phyloP scores from a whole-genome alignment of 768 basidiomycete genomes.

The Cubamyces lactineus region DNA sequence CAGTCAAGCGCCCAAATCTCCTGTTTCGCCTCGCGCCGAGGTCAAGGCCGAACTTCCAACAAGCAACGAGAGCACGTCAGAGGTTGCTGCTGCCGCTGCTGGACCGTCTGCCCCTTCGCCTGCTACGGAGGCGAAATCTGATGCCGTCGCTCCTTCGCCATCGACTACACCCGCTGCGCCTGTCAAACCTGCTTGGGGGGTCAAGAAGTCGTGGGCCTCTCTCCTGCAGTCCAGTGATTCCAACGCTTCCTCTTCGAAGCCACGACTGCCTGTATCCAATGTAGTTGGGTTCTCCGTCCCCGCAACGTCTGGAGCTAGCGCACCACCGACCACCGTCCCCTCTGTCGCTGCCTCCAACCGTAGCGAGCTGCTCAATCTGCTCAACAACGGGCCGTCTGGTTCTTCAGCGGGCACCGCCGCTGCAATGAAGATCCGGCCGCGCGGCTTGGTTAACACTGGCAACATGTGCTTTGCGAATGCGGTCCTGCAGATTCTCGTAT shows the following conservation, averaged over 20 bases:
- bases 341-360: slow-evolving; percentile 39
- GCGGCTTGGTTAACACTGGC: slow-evolving; percentile 91
- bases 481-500: slow-evolving; percentile 87
- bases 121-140: not conserved
- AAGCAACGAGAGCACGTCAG: not conserved
- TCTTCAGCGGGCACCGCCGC: slow-evolving; percentile 14
- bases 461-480: slow-evolving; percentile 99
- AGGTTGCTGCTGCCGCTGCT: not conserved
- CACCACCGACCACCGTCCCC: slow-evolving; percentile 29
- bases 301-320: slow-evolving; percentile 25
- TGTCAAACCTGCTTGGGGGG: slow-evolving; percentile 23
- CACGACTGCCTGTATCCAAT: slow-evolving; percentile 65
- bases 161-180: slow-evolving; percentile 15
- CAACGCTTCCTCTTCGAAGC: slow-evolving; percentile 42
- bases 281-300: slow-evolving; percentile 78
- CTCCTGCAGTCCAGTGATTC: slow-evolving; percentile 56
- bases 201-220: slow-evolving; percentile 79
- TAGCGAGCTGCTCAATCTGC: slow-evolving; percentile 55
- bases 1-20: slow-evolving; percentile 10
- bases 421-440: slow-evolving; percentile 51
- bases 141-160: slow-evolving; percentile 1
- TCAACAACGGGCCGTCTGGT: slow-evolving; percentile 45
- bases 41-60: slow-evolving; percentile 6
- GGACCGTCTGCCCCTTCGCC: not conserved
- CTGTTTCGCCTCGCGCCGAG: slow-evolving; percentile 2